These are phyloP conservation scores for Auricularia auricula-judae DNA, from an alignment of 768 basidiomycete species.

Conservation along the genomic window DNA sequence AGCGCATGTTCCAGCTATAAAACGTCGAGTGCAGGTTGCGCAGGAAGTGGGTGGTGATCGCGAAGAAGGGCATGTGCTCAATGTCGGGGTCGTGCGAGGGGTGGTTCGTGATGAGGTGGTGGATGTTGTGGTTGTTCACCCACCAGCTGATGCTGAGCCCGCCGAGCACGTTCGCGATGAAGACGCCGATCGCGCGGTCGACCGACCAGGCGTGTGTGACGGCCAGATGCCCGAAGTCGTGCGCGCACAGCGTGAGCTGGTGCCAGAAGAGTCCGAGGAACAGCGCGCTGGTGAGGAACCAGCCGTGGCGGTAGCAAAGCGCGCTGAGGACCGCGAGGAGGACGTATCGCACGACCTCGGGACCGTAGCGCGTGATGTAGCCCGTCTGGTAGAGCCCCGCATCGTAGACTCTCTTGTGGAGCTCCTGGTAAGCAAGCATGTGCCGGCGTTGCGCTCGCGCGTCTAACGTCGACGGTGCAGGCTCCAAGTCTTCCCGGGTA, in stretches of 20 bases:
- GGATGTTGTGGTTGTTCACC: constrained; percentile 81
- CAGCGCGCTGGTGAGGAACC: constrained; percentile 65
- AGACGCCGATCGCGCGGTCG: constrained; percentile 70
- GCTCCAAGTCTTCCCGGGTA: constrained; percentile 36
- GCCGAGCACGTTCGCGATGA: constrained; percentile 78
- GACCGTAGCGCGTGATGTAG: constrained; percentile 80
- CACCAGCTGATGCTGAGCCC: constrained; percentile 97
- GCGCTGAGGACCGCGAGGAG: constrained; percentile 49
- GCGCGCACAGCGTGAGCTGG: constrained; percentile 83
- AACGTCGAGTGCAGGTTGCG: constrained; percentile 85
- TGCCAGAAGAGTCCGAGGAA: constrained; percentile 84
- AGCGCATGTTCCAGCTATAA: constrained; percentile 76
- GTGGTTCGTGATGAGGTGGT: constrained; percentile 93
- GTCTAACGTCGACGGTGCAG: constrained; percentile 44
- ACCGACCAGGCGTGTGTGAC: constrained; percentile 78
- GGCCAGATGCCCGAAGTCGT: constrained; percentile 93
- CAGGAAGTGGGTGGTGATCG: constrained; percentile 82
- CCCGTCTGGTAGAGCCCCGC: constrained; percentile 84
- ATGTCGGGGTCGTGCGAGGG: constrained; percentile 90
- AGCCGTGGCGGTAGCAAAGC: constrained; percentile 48
- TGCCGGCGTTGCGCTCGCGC: constrained; percentile 52
- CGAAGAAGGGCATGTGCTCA: constrained; percentile 87
- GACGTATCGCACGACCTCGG: constrained; percentile 75
- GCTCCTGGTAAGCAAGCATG: constrained; percentile 68
- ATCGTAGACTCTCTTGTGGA: constrained; percentile 64